A percentile compares a stretch with the other conserved stretches of the same genome.
phyloP scores from a whole-genome alignment of 2,329 filamentous ascomycete species.

The Truncatella angustata region DNA sequence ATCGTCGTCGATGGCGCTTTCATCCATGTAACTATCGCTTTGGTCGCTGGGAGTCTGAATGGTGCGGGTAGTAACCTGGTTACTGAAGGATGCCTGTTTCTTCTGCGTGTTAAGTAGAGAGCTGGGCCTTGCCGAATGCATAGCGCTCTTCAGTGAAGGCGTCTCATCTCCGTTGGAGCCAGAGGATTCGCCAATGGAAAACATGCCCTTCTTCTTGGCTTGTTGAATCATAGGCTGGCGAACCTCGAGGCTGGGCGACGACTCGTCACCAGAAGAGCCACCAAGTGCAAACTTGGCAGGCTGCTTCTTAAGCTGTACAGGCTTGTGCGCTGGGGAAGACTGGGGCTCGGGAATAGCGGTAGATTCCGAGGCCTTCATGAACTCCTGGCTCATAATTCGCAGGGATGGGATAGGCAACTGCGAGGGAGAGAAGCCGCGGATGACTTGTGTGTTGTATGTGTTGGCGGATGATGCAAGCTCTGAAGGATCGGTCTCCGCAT shows the following conservation, averaged over 20 bases:
- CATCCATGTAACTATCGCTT: slow-evolving; percentile 67
- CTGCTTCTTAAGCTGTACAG: slow-evolving; percentile 64
- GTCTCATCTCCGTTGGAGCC: slow-evolving; percentile 73
- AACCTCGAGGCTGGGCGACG: slow-evolving; percentile 59
- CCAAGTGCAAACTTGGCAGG: slow-evolving; percentile 69
- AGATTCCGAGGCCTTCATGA: slow-evolving; percentile 41
- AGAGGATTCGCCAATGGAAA: slow-evolving; percentile 58
- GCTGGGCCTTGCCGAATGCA: slow-evolving; percentile 43
- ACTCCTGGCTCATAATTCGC: slow-evolving; percentile 40
- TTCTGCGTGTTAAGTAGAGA: slow-evolving; percentile 48
- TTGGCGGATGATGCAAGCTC: slow-evolving; percentile 41
- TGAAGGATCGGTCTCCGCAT: slow-evolving; percentile 31
- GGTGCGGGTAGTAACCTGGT: slow-evolving; percentile 67
- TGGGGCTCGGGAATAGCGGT: slow-evolving; percentile 61
- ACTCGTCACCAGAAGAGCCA: slow-evolving; percentile 75
- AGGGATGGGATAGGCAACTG: slow-evolving; percentile 49
- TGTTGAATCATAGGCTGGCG: slow-evolving; percentile 30
- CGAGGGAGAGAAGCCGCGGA: slow-evolving; percentile 83
- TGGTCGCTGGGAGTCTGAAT: slow-evolving; percentile 59
- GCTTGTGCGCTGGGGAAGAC: slow-evolving; percentile 58
- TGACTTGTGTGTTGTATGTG: slow-evolving; percentile 56
- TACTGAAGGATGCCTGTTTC: slow-evolving; percentile 82
- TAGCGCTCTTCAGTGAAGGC: slow-evolving; percentile 58
- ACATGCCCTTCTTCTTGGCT: slow-evolving; percentile 39
- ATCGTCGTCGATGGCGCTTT: slow-evolving; percentile 78